Evolutionary conservation across 192 early-diverging fungal species (phyloP).

Genomic region (Coemansia reversa): DNA sequence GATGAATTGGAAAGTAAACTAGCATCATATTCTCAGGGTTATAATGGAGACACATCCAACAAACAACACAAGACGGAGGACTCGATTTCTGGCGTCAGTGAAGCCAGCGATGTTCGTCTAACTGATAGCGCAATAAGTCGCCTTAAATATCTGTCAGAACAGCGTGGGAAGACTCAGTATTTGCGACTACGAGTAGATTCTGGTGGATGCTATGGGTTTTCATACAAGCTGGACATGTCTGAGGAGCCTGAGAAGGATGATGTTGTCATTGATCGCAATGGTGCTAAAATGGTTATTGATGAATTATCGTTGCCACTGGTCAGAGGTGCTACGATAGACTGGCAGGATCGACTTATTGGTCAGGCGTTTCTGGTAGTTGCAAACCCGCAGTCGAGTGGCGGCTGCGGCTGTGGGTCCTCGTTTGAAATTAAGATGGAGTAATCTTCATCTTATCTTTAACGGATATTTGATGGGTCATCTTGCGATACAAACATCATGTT

Average conservation of each 20-base stretch:
- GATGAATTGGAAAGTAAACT: conserved; percentile 26
- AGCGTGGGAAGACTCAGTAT: conserved; percentile 51
- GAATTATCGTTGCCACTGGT: conserved; percentile 70
- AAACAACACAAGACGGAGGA: not conserved
- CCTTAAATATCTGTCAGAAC: conserved; percentile 40
- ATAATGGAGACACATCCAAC: not conserved
- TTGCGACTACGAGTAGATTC: conserved; percentile 78
- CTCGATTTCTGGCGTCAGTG: conserved; percentile 3
- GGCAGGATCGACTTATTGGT: conserved; percentile 77
- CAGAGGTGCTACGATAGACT: conserved; percentile 74
- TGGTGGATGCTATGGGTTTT: conserved; percentile 86
- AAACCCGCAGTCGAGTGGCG: conserved; percentile 71
- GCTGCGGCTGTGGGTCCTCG: conserved; percentile 70
- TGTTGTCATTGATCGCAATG: conserved; percentile 68
- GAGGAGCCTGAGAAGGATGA: conserved; percentile 67
- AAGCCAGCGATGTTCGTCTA: conserved; percentile 27
- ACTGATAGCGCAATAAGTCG: conserved; percentile 45
- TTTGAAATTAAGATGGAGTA: conserved; percentile 66
- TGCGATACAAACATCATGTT: no score
- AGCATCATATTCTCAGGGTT: conserved; percentile 15
- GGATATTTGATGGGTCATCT: conserved; percentile 13
- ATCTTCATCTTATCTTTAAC: not conserved
- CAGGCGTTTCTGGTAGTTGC: conserved; percentile 72
- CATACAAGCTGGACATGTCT: conserved; percentile 77
- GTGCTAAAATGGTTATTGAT: conserved; percentile 73